phyloP scores from a whole-genome alignment of 2,329 filamentous ascomycete genomes.

The Botrytis hyacinthi region DNA sequence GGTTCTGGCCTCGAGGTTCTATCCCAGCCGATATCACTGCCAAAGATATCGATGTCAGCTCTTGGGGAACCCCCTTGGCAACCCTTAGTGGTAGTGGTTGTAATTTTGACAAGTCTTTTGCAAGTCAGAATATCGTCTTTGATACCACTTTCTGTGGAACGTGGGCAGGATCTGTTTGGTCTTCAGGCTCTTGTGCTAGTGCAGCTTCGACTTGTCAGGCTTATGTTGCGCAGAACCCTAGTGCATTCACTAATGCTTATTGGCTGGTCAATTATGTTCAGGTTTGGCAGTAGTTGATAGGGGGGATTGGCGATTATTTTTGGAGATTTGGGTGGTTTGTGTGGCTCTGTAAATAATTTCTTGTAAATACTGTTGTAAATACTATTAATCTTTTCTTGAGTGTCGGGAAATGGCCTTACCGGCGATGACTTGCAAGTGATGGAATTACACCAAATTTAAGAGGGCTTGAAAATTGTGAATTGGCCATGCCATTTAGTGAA shows the following conservation, averaged over 20 bases:
- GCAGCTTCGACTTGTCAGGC: conserved; percentile 65
- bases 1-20: conserved; percentile 64
- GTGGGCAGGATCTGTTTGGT: conserved; percentile 77
- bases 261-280: conserved; percentile 63
- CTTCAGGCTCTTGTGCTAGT: conserved; percentile 55
- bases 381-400: not conserved
- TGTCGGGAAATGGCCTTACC: not conserved
- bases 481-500: not conserved
- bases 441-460: not conserved
- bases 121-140: conserved; percentile 66
- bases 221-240: conserved; percentile 70
- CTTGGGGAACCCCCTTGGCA: conserved; percentile 67
- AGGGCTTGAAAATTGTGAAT: not conserved
- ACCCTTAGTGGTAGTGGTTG: conserved; percentile 61
- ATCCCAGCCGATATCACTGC: conserved; percentile 64
- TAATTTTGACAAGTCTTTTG: conserved; percentile 63
- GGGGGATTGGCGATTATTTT: not conserved
- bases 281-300: not conserved
- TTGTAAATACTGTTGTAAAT: not conserved
- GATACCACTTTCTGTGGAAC: conserved; percentile 47
- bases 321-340: not conserved
- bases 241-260: conserved; percentile 65
- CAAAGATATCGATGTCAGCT: conserved; percentile 54
- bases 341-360: not conserved
- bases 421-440: not conserved